phyloP scores from a whole-genome alignment of 2,329 filamentous ascomycete genomes.

The Fusarium devonianum region DNA sequence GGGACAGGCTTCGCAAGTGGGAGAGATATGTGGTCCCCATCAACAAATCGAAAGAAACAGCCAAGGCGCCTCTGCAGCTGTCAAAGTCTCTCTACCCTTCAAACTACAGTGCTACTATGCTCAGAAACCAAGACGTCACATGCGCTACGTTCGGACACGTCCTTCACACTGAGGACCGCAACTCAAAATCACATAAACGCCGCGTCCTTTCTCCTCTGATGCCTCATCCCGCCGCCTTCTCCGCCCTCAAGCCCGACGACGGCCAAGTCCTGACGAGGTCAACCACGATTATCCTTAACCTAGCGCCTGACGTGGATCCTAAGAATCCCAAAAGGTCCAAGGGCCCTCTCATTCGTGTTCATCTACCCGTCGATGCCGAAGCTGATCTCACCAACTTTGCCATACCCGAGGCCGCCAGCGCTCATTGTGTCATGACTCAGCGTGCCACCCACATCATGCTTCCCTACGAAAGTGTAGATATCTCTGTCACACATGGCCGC shows the following conservation, averaged over 20 bases:
- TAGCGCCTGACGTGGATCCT: slow-evolving; percentile 48
- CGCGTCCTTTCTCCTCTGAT: slow-evolving; percentile 55
- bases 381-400: slow-evolving; percentile 40
- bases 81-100: slow-evolving; percentile 5
- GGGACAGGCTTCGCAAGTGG: slow-evolving; percentile 46
- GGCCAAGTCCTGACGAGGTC: slow-evolving; percentile 37
- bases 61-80: slow-evolving; percentile 4
- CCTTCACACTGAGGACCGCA: slow-evolving; percentile 46
- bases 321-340: neutral
- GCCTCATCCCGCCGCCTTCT: slow-evolving; percentile 57
- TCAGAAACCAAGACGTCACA: slow-evolving; percentile 36
- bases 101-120: neutral
- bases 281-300: slow-evolving; percentile 55
- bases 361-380: slow-evolving; percentile 43
- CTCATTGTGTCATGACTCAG: slow-evolving; percentile 43
- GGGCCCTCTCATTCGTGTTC: slow-evolving; percentile 41
- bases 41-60: slow-evolving; percentile 7
- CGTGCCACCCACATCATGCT: slow-evolving; percentile 54
- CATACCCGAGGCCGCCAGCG: slow-evolving; percentile 42
- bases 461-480: slow-evolving; percentile 56
- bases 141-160: slow-evolving; percentile 61
- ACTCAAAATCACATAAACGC: slow-evolving; percentile 8
- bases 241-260: slow-evolving; percentile 45
- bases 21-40: slow-evolving; percentile 39
- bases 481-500: slow-evolving; percentile 51